Conservation (phyloP, 345 rosid genomes). For the Acer saccharum region DNA sequence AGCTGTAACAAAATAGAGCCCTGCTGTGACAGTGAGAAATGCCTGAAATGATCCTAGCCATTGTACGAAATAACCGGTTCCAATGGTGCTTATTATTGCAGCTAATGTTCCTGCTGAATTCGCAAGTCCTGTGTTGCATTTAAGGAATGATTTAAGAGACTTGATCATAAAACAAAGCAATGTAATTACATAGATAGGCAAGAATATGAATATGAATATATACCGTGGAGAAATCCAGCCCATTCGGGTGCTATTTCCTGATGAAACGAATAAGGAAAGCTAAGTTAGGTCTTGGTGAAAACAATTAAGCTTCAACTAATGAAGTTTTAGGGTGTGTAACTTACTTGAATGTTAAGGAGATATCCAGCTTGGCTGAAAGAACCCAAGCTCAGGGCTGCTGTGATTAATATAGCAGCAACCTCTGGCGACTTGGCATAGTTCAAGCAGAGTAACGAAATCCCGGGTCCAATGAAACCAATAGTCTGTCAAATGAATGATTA, state of each 20-base stretch:
- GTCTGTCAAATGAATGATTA: conserved; percentile 45
- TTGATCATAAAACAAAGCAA: neutral
- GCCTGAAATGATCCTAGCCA: conserved; percentile 95
- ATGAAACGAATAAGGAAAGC: neutral
- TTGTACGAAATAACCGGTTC: conserved; percentile 88
- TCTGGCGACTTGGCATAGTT: conserved; percentile 74
- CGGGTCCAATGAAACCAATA: conserved; percentile 90
- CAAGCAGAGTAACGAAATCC: conserved; percentile 73
- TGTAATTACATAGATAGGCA: neutral
- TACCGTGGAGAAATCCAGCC: conserved; percentile 92
- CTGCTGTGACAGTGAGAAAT: conserved; percentile 75
- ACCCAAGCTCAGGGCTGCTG: conserved; percentile 82
- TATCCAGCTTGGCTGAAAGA: conserved; percentile 99
- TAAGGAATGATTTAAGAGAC: neutral
- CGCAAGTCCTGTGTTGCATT: conserved; percentile 51
- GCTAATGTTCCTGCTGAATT: conserved; percentile 93
- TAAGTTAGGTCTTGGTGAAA: neutral
- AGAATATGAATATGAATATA: conserved; percentile 9
- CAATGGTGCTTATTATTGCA: conserved; percentile 91
- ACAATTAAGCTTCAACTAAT: neutral
- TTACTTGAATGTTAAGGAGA: conserved; percentile 92
- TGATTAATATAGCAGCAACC: conserved; percentile 60
- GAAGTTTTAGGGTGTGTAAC: conserved; percentile 21
- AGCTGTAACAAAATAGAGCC: conserved; percentile 68
- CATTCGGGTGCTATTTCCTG: conserved; percentile 96